A percentile compares a stretch with the other conserved stretches of the same genome.
Evolutionary conservation across 495 filamentous ascomycete genomes (phyloP).

Genomic region (Terfezia boudieri): DNA sequence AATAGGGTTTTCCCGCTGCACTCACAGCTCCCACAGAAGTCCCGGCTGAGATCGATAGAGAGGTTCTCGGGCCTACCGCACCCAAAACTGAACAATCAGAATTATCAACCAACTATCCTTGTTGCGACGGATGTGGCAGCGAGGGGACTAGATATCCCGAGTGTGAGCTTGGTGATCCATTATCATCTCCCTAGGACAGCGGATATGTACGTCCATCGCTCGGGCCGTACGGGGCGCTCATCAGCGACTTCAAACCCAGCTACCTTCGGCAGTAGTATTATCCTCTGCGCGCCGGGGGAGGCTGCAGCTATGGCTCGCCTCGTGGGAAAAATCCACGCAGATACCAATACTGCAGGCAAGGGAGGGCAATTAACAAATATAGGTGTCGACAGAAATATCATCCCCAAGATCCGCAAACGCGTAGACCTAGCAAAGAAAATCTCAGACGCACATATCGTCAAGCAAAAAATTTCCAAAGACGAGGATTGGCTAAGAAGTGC

Average conservation of each 20-base stretch:
- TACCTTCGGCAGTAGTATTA: conserved; percentile 50
- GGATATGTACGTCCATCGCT: conserved; percentile 86
- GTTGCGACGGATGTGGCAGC: conserved; percentile 92
- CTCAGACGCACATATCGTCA: conserved; percentile 58
- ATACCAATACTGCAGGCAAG: conserved; percentile 18
- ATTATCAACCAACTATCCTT: conserved; percentile 41
- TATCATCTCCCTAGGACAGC: conserved; percentile 87
- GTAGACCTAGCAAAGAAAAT: conserved; percentile 59
- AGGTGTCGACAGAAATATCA: conserved; percentile 60
- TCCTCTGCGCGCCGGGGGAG: conserved; percentile 83
- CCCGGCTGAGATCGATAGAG: conserved; percentile 79
- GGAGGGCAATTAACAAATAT: conserved; percentile 33
- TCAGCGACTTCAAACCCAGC: conserved; percentile 30
- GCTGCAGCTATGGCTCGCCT: conserved; percentile 62
- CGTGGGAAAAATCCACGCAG: conserved; percentile 62
- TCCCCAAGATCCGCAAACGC: conserved; percentile 50
- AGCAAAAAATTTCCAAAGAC: conserved; percentile 62
- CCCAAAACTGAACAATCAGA: conserved; percentile 18
- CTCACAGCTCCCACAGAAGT: conserved; percentile 88
- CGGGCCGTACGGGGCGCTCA: conserved; percentile 81
- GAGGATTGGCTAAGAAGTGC: conserved; percentile 66
- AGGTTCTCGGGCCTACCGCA: conserved; percentile 37
- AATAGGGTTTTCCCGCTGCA: conserved; percentile 46
- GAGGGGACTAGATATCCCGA: conserved; percentile 83
- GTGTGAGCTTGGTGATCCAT: conserved; percentile 68